Evolutionary conservation across 163 green algal genomes (phyloP).

Genomic region (Scenedesmus sp.): DNA sequence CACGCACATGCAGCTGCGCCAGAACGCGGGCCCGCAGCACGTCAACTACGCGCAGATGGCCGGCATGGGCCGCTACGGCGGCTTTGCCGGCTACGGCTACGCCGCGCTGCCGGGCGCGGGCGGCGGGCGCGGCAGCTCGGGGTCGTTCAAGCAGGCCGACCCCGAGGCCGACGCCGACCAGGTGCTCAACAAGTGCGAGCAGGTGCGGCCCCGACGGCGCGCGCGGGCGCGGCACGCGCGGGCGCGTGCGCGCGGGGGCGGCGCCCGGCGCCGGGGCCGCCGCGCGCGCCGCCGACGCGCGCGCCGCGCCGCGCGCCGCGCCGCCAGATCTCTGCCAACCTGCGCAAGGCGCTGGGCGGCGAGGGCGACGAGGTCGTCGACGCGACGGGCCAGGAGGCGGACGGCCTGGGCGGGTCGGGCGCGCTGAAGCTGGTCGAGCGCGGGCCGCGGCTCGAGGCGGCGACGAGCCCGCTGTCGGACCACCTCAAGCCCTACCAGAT

Average conservation of each 20-base stretch:
- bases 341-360: conserved; percentile 36
- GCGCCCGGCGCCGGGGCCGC: no score
- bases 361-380: conserved; percentile 26
- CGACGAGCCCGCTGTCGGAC: conserved; percentile 63
- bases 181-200: conserved; percentile 46
- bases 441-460: conserved; percentile 58
- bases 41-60: neutral
- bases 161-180: conserved; percentile 27
- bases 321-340: conserved; percentile 40
- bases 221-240: no score
- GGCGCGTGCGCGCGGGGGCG: no score
- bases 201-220: no score
- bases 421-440: conserved; percentile 50
- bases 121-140: neutral
- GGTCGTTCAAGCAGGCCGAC: neutral
- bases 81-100: neutral
- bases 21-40: no score
- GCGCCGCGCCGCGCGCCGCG: neutral
- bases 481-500: conserved; percentile 95
- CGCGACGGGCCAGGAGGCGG: neutral
- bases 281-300: no score
- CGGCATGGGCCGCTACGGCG: neutral
- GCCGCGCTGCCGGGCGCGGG: neutral
- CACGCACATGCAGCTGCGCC: no score
- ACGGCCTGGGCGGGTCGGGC: neutral